Conservation (phyloP, 177 flowering plant species). For the Vitis hybrid region DNA sequence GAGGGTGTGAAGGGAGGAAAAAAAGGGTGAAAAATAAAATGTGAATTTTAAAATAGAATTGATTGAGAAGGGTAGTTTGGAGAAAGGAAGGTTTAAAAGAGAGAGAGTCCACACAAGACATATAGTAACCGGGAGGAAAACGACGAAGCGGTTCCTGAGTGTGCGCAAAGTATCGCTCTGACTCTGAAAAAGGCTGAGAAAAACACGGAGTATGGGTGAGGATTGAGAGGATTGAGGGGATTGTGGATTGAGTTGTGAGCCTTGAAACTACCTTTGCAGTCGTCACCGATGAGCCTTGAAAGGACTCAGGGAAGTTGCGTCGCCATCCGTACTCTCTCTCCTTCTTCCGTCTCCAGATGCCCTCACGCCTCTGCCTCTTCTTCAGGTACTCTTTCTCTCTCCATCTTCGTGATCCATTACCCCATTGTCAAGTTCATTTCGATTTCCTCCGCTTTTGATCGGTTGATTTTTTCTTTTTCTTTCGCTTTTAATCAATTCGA, state of each 20-base stretch:
- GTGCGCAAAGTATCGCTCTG: no score
- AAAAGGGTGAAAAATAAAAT: no score
- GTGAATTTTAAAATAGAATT: no score
- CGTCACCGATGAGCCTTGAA: constrained; percentile 28
- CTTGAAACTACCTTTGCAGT: no score
- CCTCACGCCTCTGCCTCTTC: constrained; percentile 31
- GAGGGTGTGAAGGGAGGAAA: no score
- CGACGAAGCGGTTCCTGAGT: no score
- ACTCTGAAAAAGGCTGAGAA: neutral
- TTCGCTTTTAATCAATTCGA: neutral
- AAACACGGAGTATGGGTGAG: neutral
- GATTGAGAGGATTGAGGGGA: neutral
- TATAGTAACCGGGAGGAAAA: no score
- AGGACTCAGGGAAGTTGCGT: constrained; percentile 31
- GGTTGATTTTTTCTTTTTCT: neutral
- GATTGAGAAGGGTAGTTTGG: no score
- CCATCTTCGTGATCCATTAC: constrained; percentile 1
- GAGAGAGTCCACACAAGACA: no score
- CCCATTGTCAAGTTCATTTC: neutral
- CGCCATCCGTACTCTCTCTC: constrained; percentile 36
- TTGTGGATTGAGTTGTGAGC: no score
- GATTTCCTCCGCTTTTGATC: neutral
- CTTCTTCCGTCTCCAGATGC: constrained; percentile 33
- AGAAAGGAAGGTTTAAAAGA: no score
- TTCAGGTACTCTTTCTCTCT: constrained; percentile 23